Conservation (phyloP, 2,329 filamentous ascomycete species). For the Emmonsia crescens region DNA sequence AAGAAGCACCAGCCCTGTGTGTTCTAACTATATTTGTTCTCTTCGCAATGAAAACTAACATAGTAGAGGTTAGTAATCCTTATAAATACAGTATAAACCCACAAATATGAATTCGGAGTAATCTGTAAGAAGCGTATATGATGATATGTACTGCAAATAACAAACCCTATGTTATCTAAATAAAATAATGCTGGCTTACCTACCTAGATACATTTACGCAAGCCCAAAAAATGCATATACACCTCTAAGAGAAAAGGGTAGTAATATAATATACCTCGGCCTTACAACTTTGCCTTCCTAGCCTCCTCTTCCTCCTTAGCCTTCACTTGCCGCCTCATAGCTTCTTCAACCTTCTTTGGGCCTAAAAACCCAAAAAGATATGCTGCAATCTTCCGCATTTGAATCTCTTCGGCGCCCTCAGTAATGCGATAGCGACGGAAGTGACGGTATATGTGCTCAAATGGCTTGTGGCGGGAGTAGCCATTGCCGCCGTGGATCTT, state of each 20-base stretch:
- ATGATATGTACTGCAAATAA: neutral
- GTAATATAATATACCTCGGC: neutral
- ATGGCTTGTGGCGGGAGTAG: constrained; percentile 48
- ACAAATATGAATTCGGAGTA: neutral
- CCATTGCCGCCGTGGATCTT: constrained; percentile 47
- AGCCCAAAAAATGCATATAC: neutral
- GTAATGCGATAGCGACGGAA: constrained; percentile 54
- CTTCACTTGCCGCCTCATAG: constrained; percentile 5
- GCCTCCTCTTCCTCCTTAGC: constrained; percentile 11
- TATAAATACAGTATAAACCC: neutral
- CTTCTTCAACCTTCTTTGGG: constrained; percentile 10
- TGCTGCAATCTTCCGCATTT: constrained; percentile 54
- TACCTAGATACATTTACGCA: neutral
- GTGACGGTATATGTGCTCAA: constrained; percentile 57
- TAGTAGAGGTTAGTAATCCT: neutral
- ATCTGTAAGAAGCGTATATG: neutral
- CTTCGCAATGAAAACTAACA: neutral
- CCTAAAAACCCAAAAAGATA: constrained; percentile 43
- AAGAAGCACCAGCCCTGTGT: too few relatives aligned
- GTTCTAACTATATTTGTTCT: neutral
- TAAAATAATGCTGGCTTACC: neutral
- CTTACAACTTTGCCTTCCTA: constrained; percentile 10
- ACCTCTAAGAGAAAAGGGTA: too few relatives aligned
- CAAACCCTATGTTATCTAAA: neutral
- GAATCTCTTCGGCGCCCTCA: constrained; percentile 54